Conservation (phyloP, 768 basidiomycete species). For the Inosperma sp. region DNA sequence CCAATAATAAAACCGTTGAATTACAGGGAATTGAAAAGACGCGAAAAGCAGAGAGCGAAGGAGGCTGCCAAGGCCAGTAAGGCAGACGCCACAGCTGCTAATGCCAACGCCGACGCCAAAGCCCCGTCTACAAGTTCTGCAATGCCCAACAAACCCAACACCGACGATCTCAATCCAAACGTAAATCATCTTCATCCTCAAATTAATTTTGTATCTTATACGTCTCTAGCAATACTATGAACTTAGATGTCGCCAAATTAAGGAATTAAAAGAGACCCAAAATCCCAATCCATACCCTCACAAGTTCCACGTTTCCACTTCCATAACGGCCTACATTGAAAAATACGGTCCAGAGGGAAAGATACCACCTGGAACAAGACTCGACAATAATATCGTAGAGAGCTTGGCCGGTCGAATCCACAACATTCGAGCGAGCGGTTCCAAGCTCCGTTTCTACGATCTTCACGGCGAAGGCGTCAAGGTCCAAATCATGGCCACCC, state of each 20-base stretch:
- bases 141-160: constrained; percentile 60
- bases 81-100: constrained; percentile 39
- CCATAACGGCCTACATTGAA: constrained; percentile 68
- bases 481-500: constrained; percentile 92
- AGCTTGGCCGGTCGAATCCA: constrained; percentile 87
- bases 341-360: constrained; percentile 70
- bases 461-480: constrained; percentile 87
- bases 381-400: constrained; percentile 52
- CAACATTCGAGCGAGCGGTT: constrained; percentile 76
- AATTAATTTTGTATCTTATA: background rate
- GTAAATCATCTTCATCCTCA: constrained; percentile 37
- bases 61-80: constrained; percentile 72
- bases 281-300: constrained; percentile 96
- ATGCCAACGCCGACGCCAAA: constrained; percentile 39
- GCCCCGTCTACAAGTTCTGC: constrained; percentile 37
- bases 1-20: constrained; percentile 22
- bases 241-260: constrained; percentile 83
- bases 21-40: constrained; percentile 86
- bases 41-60: constrained; percentile 81
- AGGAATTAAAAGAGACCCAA: constrained; percentile 77
- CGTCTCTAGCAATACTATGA: constrained; percentile 88
- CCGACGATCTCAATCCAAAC: constrained; percentile 87
- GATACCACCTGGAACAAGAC: constrained; percentile 62
- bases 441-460: constrained; percentile 92
- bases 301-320: constrained; percentile 90